Evolutionary conservation across 441 rosid species (phyloP).

Genomic region (Francoa sonchifolia): DNA sequence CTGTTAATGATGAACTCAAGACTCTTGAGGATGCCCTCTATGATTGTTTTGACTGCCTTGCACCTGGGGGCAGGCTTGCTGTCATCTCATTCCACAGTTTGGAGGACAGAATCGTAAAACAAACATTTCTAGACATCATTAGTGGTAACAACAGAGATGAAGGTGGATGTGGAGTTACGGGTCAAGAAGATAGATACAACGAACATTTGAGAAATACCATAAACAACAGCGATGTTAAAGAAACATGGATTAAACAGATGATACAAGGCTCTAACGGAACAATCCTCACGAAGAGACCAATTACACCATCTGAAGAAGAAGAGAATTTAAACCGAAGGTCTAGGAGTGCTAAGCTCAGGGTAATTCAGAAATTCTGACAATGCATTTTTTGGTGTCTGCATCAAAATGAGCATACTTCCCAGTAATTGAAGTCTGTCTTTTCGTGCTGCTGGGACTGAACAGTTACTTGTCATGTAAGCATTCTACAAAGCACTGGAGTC

Average conservation of each 20-base stretch:
- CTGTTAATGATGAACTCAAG: slow-evolving; percentile 85
- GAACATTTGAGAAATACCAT: slow-evolving; percentile 11
- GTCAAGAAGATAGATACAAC: slow-evolving; percentile 13
- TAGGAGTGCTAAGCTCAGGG: slow-evolving; percentile 88
- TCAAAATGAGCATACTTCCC: too few relatives aligned
- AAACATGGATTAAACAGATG: slow-evolving; percentile 51
- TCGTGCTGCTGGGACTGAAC: too few relatives aligned
- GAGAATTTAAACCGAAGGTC: slow-evolving; percentile 57
- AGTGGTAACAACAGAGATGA: slow-evolving; percentile 18
- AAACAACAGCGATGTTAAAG: slow-evolving; percentile 20
- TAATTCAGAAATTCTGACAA: slow-evolving; percentile 43
- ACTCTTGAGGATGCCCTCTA: slow-evolving; percentile 56
- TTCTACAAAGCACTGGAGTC: too few relatives aligned
- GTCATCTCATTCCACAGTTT: slow-evolving; percentile 91
- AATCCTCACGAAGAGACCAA: slow-evolving; percentile 80
- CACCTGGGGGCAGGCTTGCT: slow-evolving; percentile 87
- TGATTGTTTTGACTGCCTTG: slow-evolving; percentile 61
- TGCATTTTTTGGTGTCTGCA: background rate
- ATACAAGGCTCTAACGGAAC: slow-evolving; percentile 49
- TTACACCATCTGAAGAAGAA: slow-evolving; percentile 77
- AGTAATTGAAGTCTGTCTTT: too few relatives aligned
- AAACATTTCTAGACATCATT: slow-evolving; percentile 67
- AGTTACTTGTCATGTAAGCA: too few relatives aligned
- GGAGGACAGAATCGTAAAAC: slow-evolving; percentile 88
- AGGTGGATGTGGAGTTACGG: slow-evolving; percentile 10